Evolutionary conservation across 2,329 filamentous ascomycete species (phyloP), one percentile per base, ranked within the genome.

Genomic region (Aspergillus unguis): DNA sequence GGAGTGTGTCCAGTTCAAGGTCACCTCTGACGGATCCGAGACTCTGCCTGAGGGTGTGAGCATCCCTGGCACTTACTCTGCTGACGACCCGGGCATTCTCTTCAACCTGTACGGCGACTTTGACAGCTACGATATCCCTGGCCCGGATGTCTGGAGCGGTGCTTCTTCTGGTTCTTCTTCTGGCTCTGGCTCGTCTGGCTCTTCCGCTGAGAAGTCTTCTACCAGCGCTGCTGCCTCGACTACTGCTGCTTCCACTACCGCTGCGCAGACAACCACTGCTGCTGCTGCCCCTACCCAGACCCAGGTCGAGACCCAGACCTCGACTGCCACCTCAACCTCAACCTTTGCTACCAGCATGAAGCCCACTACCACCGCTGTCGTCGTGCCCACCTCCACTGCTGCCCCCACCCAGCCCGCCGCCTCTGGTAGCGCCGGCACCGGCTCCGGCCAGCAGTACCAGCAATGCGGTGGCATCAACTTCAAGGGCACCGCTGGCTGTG

Each of bases 1-100:
- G 59, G 59, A 62, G 53, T 62, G 59, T 51, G 58, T 62, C 35
- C 59, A 62, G 51, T 36, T 62, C 47, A 56, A 59, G 53, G 54
- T 62, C 47, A 61, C 58, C 52, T 59, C 58, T 25, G 49, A 53
- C 44, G 59, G 59, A 6, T 48, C 56, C 44, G 56, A 52, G 6
- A 40, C 55, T 10, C 56, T 62, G 8, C 58, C 59, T 23, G 52
- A 29, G 2, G 59, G 59, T 45, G 59, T 62, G 36, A 57, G 56
- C 40, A 52, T 62, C 51, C 59, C 59, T 11, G 59, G 59, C 23
- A 49, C 47, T 43, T 62, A 62, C 54, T 48, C 43, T 5, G 53
- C 58, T 51, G 50, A 44, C 23, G 54, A 57, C 45, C 4, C 45
- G 8, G 59, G 59, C 26, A 27, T 62, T 23, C 58, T 59, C 23